Base-by-base conservation (phyloP, 164 flowering plant species). In the Warburgia ugandensis region DNA sequence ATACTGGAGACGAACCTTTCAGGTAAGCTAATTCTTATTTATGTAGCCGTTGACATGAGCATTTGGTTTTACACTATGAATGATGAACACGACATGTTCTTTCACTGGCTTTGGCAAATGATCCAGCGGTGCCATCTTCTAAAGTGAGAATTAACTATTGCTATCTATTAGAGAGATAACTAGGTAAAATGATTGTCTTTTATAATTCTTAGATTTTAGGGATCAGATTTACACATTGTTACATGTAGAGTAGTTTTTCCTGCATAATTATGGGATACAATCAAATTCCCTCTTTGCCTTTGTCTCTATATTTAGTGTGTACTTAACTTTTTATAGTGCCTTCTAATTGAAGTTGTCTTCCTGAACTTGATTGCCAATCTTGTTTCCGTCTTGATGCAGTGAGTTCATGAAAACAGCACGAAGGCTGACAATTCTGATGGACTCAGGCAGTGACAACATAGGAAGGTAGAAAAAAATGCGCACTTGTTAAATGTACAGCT, bases 1-100 rank as follows among this genome's bases (percentile, higher is more conserved):
- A 69, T 56, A 61, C 68, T 37, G 91, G 94, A 36, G 84, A 79
- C 45, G 84, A 82, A 71, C 86, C 96, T 21, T 84, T 80, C 76
- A 77, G 89, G 96, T 83, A 48, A 33, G 23, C 17, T 44, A 22
- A 23, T 43, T 43, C 3, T 9, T 40, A 6, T 10, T 30, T 19
- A 27, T 37, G 41, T 14, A 37, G n/a, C n/a, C n/a, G n/a, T n/a
- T 11, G 41, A 12, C 41, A 11, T 37, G 16, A 5, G 41, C 17
- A 5, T 37, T 4, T 11, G 11, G 11, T 36, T 7, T 36, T n/a
- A n/a, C n/a, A n/a, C n/a, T n/a, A n/a, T n/a, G n/a, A n/a, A n/a
- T n/a, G n/a, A n/a, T n/a, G n/a, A n/a, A n/a, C n/a, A n/a, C n/a
- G n/a, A n/a, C n/a, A n/a, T n/a, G n/a, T n/a, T n/a, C n/a, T n/a